A percentile compares a stretch with the other conserved stretches of the same genome.
Conservation (phyloP, 1,139 yeast species). For the Magnusiomyces suaveolens region DNA sequence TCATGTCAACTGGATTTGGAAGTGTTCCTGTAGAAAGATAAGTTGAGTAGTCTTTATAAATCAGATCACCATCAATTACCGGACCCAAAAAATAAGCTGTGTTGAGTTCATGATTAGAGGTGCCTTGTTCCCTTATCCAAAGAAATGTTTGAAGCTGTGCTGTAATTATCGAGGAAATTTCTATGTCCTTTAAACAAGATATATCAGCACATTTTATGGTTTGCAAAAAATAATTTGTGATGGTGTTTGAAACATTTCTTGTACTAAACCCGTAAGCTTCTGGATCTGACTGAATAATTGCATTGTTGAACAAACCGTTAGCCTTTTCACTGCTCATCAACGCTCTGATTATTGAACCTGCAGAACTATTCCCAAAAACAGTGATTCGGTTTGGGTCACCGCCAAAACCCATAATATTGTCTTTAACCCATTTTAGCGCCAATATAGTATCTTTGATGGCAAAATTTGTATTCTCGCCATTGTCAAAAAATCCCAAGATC, state of each 20-base stretch:
- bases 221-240: slow-evolving; percentile 15
- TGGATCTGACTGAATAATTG: slow-evolving; percentile 30
- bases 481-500: slow-evolving; percentile 30
- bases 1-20: slow-evolving; percentile 21
- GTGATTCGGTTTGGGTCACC: slow-evolving; percentile 32
- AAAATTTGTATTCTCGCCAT: slow-evolving; percentile 27
- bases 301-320: slow-evolving; percentile 22
- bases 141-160: slow-evolving; percentile 16
- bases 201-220: slow-evolving; percentile 19
- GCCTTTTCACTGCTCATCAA: slow-evolving; percentile 21
- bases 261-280: slow-evolving; percentile 22
- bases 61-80: slow-evolving; percentile 21
- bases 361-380: slow-evolving; percentile 34
- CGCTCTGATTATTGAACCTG: slow-evolving; percentile 29
- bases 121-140: neutral
- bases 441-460: slow-evolving; percentile 30
- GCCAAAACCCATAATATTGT: slow-evolving; percentile 31
- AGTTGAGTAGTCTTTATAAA: slow-evolving; percentile 19
- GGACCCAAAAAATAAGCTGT: slow-evolving; percentile 25
- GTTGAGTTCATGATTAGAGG: slow-evolving; percentile 16
- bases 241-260: slow-evolving; percentile 18
- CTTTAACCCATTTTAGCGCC: slow-evolving; percentile 33
- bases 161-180: slow-evolving; percentile 17
- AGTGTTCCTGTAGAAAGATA: slow-evolving; percentile 18
- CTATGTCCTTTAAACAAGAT: slow-evolving; percentile 19